These are phyloP conservation scores for Naganishia kalamii DNA, from an alignment of 768 basidiomycete genomes.

Conservation along the genomic window DNA sequence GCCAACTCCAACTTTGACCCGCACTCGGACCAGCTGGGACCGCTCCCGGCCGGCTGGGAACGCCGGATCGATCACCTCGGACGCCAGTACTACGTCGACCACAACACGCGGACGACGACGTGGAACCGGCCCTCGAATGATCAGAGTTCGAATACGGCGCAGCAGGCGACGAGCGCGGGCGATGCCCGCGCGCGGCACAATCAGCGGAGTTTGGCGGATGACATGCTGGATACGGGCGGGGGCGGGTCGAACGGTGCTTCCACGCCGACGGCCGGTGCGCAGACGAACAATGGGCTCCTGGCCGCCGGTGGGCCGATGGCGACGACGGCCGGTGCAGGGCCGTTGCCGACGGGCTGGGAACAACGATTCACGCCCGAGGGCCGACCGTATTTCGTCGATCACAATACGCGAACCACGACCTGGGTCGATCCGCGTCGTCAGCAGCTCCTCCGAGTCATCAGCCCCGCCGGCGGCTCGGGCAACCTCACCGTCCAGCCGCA, in stretches of 20 bases:
- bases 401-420: slow-evolving; percentile 98
- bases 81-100: slow-evolving; percentile 96
- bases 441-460: slow-evolving; percentile 93
- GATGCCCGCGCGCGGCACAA: slow-evolving; percentile 47
- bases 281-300: slow-evolving; percentile 21
- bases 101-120: slow-evolving; percentile 93
- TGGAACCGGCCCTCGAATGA: slow-evolving; percentile 88
- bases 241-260: slow-evolving; percentile 47
- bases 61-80: slow-evolving; percentile 92
- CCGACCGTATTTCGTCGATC: slow-evolving; percentile 96
- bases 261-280: slow-evolving; percentile 32
- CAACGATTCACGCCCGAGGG: slow-evolving; percentile 98
- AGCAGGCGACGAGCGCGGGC: slow-evolving; percentile 40
- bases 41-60: slow-evolving; percentile 89
- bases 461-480: slow-evolving; percentile 67
- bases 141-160: slow-evolving; percentile 64
- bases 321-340: slow-evolving; percentile 73
- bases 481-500: slow-evolving; percentile 83
- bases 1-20: slow-evolving; percentile 81
- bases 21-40: slow-evolving; percentile 86
- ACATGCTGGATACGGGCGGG: slow-evolving; percentile 46
- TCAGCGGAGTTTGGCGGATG: slow-evolving; percentile 47
- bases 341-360: slow-evolving; percentile 95
- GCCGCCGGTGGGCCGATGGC: slow-evolving; percentile 38
- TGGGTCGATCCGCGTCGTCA: slow-evolving; percentile 99